Evolutionary conservation across 78 protist species (phyloP).

Genomic region (Speleostelium caveatum): DNA sequence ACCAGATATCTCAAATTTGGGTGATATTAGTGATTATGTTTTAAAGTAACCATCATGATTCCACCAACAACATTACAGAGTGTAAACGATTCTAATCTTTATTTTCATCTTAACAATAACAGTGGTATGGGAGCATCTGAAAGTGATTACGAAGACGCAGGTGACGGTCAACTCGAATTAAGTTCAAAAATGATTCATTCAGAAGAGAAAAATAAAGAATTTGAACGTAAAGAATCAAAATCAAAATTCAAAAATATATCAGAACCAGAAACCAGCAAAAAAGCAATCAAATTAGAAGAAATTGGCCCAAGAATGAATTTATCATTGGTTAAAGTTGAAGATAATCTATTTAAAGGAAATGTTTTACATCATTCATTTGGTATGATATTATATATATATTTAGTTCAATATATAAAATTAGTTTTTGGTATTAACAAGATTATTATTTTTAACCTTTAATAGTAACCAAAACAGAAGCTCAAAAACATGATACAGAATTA

Average conservation of each 20-base stretch:
- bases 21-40: conserved; percentile 81
- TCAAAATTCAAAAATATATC: conserved; percentile 16
- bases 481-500: conserved; percentile 31
- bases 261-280: conserved; percentile 40
- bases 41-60: not conserved
- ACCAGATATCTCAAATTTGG: conserved; percentile 49
- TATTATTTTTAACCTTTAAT: too few relatives aligned
- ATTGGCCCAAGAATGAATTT: conserved; percentile 91
- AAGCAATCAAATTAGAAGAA: conserved; percentile 82
- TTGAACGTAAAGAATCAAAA: not conserved
- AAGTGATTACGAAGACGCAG: conserved; percentile 81
- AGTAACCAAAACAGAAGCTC: conserved; percentile 5
- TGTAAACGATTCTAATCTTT: not conserved
- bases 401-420: too few relatives aligned
- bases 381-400: not conserved
- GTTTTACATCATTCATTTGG: conserved; percentile 84
- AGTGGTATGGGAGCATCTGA: conserved; percentile 57
- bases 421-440: too few relatives aligned
- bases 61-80: not conserved
- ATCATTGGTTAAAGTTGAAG: conserved; percentile 84
- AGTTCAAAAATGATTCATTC: conserved; percentile 24
- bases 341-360: conserved; percentile 85
- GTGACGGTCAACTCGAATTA: conserved; percentile 59
- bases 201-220: not conserved
- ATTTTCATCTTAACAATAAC: too few relatives aligned